A percentile compares a stretch with the other conserved stretches of the same genome.
Evolutionary conservation across 768 basidiomycete species (phyloP).

Genomic region (Boletus patriciae): DNA sequence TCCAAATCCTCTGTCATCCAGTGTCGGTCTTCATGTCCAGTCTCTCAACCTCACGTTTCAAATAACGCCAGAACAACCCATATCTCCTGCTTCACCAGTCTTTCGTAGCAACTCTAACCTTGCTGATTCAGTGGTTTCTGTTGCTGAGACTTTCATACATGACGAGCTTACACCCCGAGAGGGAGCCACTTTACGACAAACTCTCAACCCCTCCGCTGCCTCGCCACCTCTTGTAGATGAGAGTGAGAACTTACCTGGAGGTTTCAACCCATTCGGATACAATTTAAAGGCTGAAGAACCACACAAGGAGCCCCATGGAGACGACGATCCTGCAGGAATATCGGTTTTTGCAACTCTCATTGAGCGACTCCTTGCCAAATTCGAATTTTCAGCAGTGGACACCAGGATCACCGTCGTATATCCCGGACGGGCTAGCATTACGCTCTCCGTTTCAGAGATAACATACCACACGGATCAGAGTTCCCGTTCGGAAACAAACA

Average conservation of each 20-base stretch:
- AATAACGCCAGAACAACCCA: conserved; percentile 32
- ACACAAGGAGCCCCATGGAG: conserved; percentile 31
- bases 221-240: conserved; percentile 36
- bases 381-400: conserved; percentile 73
- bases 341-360: conserved; percentile 80
- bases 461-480: conserved; percentile 48
- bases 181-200: conserved; percentile 67
- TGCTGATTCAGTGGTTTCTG: conserved; percentile 76
- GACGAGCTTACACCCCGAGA: conserved; percentile 74
- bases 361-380: conserved; percentile 73
- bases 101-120: conserved; percentile 44
- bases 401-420: conserved; percentile 69
- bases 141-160: conserved; percentile 85
- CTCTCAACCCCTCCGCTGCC: conserved; percentile 52
- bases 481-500: conserved; percentile 22
- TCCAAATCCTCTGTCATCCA: conserved; percentile 79
- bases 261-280: conserved; percentile 55
- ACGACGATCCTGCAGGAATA: conserved; percentile 69
- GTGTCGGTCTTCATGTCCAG: conserved; percentile 66
- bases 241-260: conserved; percentile 58
- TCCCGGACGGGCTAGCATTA: conserved; percentile 60
- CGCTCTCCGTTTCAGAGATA: conserved; percentile 56
- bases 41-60: conserved; percentile 69
- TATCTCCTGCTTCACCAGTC: conserved; percentile 11
- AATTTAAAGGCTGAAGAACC: conserved; percentile 35